These are phyloP conservation scores for Triticum timopheevii DNA, from an alignment of 176 grass and related monocot genomes.

Conservation along the genomic window DNA sequence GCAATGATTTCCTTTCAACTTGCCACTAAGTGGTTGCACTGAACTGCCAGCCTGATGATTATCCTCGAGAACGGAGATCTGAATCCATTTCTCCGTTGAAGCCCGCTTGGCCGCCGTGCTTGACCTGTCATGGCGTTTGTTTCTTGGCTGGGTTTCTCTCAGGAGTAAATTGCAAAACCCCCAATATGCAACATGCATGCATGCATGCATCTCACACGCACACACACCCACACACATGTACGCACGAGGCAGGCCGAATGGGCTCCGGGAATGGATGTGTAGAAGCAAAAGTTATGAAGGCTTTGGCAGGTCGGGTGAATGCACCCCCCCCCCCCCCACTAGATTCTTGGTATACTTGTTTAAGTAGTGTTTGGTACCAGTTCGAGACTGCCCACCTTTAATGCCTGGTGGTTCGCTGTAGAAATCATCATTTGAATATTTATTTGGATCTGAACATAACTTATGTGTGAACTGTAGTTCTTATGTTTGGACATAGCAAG, in stretches of 20 bases:
- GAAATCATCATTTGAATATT: neutral
- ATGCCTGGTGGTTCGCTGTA: neutral
- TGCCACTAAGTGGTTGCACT: neutral
- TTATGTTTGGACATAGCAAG: neutral
- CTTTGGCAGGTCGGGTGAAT: neutral
- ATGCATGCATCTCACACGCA: neutral
- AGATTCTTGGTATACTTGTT: neutral
- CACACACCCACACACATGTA: no score
- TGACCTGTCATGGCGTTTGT: neutral
- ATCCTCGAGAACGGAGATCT: conserved; percentile 38
- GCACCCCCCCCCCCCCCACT: neutral
- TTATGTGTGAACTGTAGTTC: neutral
- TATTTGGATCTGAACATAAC: neutral
- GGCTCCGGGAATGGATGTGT: no score
- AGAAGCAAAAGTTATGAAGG: conserved; percentile 30
- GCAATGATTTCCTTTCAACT: no score
- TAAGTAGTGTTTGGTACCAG: neutral
- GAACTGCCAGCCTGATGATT: conserved; percentile 42
- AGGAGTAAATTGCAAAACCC: neutral
- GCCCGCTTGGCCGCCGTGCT: conserved; percentile 6
- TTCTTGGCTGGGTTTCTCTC: neutral
- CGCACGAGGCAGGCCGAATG: no score
- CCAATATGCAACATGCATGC: neutral
- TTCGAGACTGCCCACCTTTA: neutral
- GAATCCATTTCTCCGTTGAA: conserved; percentile 16